Evolutionary conservation across 2,329 filamentous ascomycete genomes (phyloP), one percentile per base, ranked within the genome.

Genomic region (Botryotinia narcissicola): DNA sequence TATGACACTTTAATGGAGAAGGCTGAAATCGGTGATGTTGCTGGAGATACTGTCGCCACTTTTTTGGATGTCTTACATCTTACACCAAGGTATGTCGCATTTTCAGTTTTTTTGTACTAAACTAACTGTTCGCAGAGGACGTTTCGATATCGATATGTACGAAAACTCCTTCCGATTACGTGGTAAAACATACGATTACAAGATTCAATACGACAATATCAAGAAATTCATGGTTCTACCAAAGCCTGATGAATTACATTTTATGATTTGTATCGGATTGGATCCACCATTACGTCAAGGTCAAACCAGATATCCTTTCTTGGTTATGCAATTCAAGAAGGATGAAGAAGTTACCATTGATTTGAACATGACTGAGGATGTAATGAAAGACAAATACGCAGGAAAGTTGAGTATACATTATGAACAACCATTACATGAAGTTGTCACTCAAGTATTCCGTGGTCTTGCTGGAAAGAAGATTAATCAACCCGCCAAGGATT

Each of bases 81-180:
- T 80, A 99, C 96, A 20, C 96, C 96, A 76, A 93, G 93, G 93
- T 93, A 84, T 74, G 84, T 78, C 80, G 69, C 40, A 46, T 60
- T 29, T 25, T 20, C 46, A 18, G 12, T n/a, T 62, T 62, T 20
- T 62, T 16, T 8, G 64, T 66, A 35, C 18, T 32, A 35, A 73
- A 62, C 80, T 83, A 76, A 83, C 74, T 29, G 64, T 68, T 69
- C 75, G 75, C 83, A 95, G 96, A 92, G 97, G 96, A 82, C 95
- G 96, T 78, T 99, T 99, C 87, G 96, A 98, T 83, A 97, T 99
- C 84, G 96, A 99, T 83, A 97, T 99, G 92, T 99, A 99, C 88
- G 96, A 98, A 83, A 92, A 90, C 25, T 98, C 96, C 3, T 98
- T 99, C 88, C 92, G 96, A 76, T 88, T 99, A 75, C 95, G 96